Evolutionary conservation across 768 basidiomycete genomes (phyloP).

Genomic region (Lentinula aciculospora): DNA sequence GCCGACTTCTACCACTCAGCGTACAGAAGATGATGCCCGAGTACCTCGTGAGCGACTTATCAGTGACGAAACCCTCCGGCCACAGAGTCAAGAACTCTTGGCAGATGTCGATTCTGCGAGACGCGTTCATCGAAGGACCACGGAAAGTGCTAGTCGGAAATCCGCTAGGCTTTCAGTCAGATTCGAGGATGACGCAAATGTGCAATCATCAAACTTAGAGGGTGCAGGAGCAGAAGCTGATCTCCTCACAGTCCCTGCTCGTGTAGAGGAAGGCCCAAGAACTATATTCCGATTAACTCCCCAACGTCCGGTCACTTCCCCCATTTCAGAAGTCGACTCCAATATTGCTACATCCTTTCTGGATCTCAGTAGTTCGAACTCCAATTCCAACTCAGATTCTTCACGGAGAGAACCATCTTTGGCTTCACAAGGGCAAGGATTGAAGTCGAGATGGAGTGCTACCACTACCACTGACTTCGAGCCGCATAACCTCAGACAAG

Average conservation of each 20-base stretch:
- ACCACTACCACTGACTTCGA: conserved; percentile 26
- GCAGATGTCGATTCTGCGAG: conserved; percentile 29
- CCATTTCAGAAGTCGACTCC: conserved; percentile 9
- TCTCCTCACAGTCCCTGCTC: conserved; percentile 2
- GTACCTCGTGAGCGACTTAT: background rate
- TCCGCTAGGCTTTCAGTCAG: conserved; percentile 13
- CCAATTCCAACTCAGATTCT: conserved; percentile 15
- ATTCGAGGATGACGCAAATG: conserved; percentile 11
- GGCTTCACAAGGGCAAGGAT: conserved; percentile 1
- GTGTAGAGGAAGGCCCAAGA: background rate
- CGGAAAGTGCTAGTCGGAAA: background rate
- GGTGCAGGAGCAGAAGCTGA: conserved; percentile 13
- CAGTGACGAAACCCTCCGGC: conserved; percentile 3
- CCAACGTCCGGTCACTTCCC: conserved; percentile 8
- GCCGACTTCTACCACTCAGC: background rate
- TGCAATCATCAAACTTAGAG: background rate
- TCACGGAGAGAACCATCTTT: conserved; percentile 12
- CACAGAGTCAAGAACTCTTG: conserved; percentile 15
- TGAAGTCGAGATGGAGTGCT: conserved; percentile 37
- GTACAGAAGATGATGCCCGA: background rate
- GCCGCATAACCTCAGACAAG: conserved; percentile 13
- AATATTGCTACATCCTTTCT: conserved; percentile 27
- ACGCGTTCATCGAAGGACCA: background rate
- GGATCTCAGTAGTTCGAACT: conserved; percentile 29
- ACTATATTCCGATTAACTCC: conserved; percentile 22